Conservation (phyloP, 1,284 basidiomycete species). For the Wolfiporia cocos region DNA sequence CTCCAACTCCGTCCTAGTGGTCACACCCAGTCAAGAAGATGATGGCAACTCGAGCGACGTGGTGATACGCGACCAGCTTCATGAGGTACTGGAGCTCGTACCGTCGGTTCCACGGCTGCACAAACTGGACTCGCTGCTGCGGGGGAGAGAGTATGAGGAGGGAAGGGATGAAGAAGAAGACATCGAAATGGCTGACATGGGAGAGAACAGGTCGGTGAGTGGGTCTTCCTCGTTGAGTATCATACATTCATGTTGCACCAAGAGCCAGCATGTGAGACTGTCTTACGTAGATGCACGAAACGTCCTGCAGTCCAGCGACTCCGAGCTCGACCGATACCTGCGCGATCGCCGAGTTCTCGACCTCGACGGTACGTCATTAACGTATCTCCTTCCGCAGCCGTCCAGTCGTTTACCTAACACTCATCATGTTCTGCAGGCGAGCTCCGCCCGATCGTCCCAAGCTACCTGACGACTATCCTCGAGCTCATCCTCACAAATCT, state of each 20-base stretch:
- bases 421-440: conserved; percentile 34
- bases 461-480: conserved; percentile 64
- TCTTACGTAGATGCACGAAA: conserved; percentile 56
- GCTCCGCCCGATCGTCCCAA: conserved; percentile 63
- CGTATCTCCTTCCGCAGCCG: background rate
- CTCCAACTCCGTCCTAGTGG: conserved; percentile 80
- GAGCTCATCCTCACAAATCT: conserved; percentile 68
- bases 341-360: conserved; percentile 64
- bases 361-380: conserved; percentile 49
- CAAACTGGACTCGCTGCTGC: conserved; percentile 55
- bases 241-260: background rate
- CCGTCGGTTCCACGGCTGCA: conserved; percentile 71
- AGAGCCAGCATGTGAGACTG: no score
- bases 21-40: conserved; percentile 38
- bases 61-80: conserved; percentile 64
- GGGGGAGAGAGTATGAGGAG: conserved; percentile 63
- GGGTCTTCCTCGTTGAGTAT: background rate
- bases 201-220: conserved; percentile 19
- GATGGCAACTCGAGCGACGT: conserved; percentile 22
- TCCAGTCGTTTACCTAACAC: background rate
- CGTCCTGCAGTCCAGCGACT: conserved; percentile 75
- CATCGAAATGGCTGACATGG: conserved; percentile 29
- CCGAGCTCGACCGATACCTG: conserved; percentile 61
- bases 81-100: conserved; percentile 73
- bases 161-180: conserved; percentile 45